Base-by-base conservation (phyloP, 257 asterid species). In the Penstemon newberryi region DNA sequence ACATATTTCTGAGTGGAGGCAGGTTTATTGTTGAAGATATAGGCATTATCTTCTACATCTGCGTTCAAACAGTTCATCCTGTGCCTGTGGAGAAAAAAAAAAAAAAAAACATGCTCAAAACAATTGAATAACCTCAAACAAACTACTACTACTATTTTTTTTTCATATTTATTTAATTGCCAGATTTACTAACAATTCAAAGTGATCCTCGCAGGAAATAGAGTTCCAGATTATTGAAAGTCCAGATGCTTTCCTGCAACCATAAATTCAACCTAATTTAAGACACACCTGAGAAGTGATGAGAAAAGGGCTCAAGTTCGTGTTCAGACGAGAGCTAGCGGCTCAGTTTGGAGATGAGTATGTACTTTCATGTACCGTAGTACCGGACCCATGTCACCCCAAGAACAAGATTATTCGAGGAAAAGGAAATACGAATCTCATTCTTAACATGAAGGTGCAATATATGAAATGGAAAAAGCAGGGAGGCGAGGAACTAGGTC, bases 121-220 rank as follows among this genome's bases (percentile, higher is more conserved):
- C 44, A 11, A 33, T 56, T 52, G 49, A 18, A 67, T 9, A 71
- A 11, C 11, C 25, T 46, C 36, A 42, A 52, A 52, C 8, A 33
- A 65, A 45, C 38, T 69, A 19, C 19, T 45, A 25, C 33, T 25
- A 1, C 33, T 25, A 0, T 25, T 25, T 25, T 25, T 25, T 25
- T 25, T 25, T 1, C 33, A 25, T 25, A 25, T 25, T 25, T 25
- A 25, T 25, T 25, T 25, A 25, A 25, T 54, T 39, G 15, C 12
- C 40, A 63, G 63, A 60, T 25, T 65, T n/a, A 50, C 85, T 61
- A 47, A 91, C 96, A 96, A 91, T 73, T 88, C 95, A 61, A 91
- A 91, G 85, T 91, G 98, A 78, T 91, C 95, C 56, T 91, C 96
- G 6, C 98, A 91, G 81, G 94, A 85, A 51, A 91, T 87, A 38